phyloP scores from a whole-genome alignment of 2,329 filamentous ascomycete genomes.

The Cordyceps javanica region DNA sequence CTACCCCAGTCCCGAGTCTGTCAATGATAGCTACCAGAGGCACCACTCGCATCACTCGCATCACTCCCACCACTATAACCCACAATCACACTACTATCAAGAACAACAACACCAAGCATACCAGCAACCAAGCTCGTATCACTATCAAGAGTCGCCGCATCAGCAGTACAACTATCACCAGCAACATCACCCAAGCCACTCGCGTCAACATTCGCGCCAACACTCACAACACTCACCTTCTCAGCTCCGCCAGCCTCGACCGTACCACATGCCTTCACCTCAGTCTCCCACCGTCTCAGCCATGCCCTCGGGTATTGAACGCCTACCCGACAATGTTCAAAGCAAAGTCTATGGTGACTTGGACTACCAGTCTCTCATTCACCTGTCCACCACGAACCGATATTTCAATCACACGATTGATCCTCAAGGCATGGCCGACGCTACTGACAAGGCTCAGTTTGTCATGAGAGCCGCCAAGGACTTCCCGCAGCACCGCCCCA shows the following conservation, averaged over 20 bases:
- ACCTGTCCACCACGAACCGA: slow-evolving; percentile 31
- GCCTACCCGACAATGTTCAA: slow-evolving; percentile 29
- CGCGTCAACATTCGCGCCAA: background rate
- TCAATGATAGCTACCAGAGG: background rate
- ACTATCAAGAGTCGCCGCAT: background rate
- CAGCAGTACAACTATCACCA: background rate
- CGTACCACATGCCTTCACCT: slow-evolving; percentile 13
- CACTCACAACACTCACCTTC: slow-evolving; percentile 10
- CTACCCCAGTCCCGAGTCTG: slow-evolving; percentile 8
- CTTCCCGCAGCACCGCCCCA: slow-evolving; percentile 34
- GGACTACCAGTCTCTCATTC: slow-evolving; percentile 37
- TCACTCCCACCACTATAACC: background rate
- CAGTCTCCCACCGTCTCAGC: slow-evolving; percentile 5
- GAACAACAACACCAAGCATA: slow-evolving; percentile 1
- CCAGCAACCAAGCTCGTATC: background rate
- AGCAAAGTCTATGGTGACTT: slow-evolving; percentile 28
- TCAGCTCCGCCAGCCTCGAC: slow-evolving; percentile 12
- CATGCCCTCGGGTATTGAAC: slow-evolving; percentile 25
- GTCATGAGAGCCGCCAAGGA: slow-evolving; percentile 36
- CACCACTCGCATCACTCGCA: background rate
- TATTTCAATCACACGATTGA: slow-evolving; percentile 28
- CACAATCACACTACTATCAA: background rate
- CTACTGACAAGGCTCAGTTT: slow-evolving; percentile 32
- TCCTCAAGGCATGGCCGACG: slow-evolving; percentile 28
- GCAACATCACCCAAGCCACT: background rate